Evolutionary conservation across 139 green algal species (phyloP).

Genomic region (Chlorella sorokiniana): DNA sequence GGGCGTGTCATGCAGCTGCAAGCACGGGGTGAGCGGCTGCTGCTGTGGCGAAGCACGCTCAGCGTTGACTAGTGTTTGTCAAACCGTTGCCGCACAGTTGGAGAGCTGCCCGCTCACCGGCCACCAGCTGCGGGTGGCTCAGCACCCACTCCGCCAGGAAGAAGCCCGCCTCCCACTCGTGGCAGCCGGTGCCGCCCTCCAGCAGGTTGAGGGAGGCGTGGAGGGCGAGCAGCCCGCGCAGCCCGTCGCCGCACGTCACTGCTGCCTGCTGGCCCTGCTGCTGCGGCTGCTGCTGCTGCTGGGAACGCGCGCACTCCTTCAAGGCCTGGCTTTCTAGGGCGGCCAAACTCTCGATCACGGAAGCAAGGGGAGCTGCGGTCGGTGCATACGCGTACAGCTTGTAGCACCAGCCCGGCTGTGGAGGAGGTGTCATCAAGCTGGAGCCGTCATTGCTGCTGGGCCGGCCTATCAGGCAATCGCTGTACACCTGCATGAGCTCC

Average conservation of each 20-base stretch:
- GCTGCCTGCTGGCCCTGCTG: neutral
- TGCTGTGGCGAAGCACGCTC: neutral
- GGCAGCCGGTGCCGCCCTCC: slow-evolving; percentile 72
- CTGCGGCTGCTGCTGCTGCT: neutral
- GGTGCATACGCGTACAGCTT: slow-evolving; percentile 32
- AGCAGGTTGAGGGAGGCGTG: slow-evolving; percentile 63
- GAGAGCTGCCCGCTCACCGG: slow-evolving; percentile 39
- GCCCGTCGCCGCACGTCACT: neutral
- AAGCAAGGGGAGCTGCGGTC: neutral
- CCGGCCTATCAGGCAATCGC: slow-evolving; percentile 9
- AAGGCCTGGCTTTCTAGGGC: neutral
- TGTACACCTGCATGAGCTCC: slow-evolving; percentile 30
- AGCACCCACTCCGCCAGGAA: slow-evolving; percentile 71
- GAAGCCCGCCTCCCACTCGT: slow-evolving; percentile 82
- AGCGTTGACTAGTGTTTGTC: neutral
- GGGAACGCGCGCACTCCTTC: neutral
- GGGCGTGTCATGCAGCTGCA: neutral
- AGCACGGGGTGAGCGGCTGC: neutral
- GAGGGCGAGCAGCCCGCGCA: slow-evolving; percentile 51
- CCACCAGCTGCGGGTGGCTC: slow-evolving; percentile 52
- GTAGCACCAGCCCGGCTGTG: slow-evolving; percentile 17
- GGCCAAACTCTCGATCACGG: neutral
- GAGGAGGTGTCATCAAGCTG: neutral
- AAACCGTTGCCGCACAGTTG: neutral
- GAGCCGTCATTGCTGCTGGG: no score